Conservation (phyloP, 208 protist species). For the Angomonas ambiguus region DNA sequence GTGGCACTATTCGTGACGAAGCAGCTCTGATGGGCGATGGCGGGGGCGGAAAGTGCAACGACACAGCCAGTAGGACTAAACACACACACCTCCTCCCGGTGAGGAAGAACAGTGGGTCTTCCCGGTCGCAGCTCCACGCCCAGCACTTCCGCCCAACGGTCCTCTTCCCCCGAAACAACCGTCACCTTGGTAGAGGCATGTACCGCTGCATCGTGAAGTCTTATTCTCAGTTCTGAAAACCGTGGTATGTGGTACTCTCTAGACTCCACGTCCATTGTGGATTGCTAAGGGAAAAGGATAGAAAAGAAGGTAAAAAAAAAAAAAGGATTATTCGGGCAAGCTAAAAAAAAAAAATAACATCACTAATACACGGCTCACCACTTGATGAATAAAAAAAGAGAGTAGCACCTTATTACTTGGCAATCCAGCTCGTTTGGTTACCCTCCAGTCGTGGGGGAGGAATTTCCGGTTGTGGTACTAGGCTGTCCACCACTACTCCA, state of each 20-base stretch:
- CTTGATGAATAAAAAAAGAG: too few relatives aligned
- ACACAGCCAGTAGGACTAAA: conserved; percentile 63
- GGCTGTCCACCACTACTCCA: conserved; percentile 34
- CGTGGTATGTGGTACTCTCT: conserved; percentile 36
- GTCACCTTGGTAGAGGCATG: conserved; percentile 28
- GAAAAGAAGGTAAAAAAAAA: neutral
- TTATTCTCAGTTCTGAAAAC: conserved; percentile 53
- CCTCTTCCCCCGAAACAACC: conserved; percentile 16
- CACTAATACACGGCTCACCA: conserved; percentile 3
- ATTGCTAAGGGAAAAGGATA: neutral
- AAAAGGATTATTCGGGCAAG: neutral
- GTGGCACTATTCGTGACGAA: conserved; percentile 32
- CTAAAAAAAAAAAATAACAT: neutral
- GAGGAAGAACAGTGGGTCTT: conserved; percentile 41
- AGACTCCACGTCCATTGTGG: neutral
- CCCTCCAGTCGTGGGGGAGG: conserved; percentile 41
- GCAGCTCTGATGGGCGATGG: conserved; percentile 40
- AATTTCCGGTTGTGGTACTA: conserved; percentile 43
- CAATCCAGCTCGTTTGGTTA: conserved; percentile 59
- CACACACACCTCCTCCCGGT: conserved; percentile 27
- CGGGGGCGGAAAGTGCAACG: conserved; percentile 28
- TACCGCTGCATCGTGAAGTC: conserved; percentile 18
- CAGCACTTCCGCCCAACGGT: conserved; percentile 37
- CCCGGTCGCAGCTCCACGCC: conserved; percentile 49
- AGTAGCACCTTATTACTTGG: conserved; percentile 24